Conservation (phyloP, 176 grass and related monocot genomes). For the Lolium rigidum region DNA sequence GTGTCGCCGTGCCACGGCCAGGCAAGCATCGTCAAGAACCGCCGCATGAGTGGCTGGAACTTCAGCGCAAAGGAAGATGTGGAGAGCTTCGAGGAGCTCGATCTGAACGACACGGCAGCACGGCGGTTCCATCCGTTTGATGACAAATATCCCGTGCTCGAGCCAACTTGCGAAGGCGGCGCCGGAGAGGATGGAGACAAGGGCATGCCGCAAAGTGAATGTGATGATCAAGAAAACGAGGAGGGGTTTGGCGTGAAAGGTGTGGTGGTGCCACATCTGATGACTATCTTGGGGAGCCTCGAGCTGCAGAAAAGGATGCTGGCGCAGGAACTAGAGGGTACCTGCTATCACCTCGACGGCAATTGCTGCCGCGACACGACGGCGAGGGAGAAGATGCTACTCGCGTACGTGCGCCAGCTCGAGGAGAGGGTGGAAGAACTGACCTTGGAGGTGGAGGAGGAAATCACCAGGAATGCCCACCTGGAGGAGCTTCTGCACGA, state of each 20-base stretch:
- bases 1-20: slow-evolving; percentile 37
- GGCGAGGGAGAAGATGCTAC: slow-evolving; percentile 57
- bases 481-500: slow-evolving; percentile 55
- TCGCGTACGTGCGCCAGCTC: slow-evolving; percentile 58
- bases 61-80: slow-evolving; percentile 52
- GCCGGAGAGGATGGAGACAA: slow-evolving; percentile 18
- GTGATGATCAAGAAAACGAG: background rate
- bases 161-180: background rate
- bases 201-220: background rate
- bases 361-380: slow-evolving; percentile 1
- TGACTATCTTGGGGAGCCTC: slow-evolving; percentile 69
- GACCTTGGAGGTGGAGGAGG: slow-evolving; percentile 57
- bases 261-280: slow-evolving; percentile 61
- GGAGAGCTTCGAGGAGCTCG: slow-evolving; percentile 42
- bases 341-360: background rate
- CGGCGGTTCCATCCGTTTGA: background rate
- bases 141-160: background rate
- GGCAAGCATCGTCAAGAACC: slow-evolving; percentile 43
- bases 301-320: slow-evolving; percentile 76
- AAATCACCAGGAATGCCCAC: slow-evolving; percentile 56
- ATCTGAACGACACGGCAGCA: slow-evolving; percentile 4
- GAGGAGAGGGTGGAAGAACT: slow-evolving; percentile 63
- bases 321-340: slow-evolving; percentile 52
- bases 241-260: slow-evolving; percentile 27
- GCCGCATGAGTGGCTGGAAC: slow-evolving; percentile 87